Evolutionary conservation across 2,329 filamentous ascomycete species (phyloP).

Genomic region (Penicillium sp.): DNA sequence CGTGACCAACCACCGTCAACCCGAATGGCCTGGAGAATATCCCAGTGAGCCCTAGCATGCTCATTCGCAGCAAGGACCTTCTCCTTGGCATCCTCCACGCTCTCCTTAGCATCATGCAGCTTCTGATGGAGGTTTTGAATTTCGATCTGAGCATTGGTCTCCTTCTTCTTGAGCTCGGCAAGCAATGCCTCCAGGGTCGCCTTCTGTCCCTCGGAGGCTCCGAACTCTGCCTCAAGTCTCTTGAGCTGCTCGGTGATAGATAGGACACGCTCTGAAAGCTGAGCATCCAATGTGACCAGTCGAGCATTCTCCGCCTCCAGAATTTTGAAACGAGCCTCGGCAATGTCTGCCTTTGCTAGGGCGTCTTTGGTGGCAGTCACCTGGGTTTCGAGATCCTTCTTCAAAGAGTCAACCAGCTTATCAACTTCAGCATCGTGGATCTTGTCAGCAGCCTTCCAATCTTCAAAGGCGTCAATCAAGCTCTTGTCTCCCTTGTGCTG

Average conservation of each 20-base stretch:
- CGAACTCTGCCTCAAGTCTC: not conserved
- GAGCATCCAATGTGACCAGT: not conserved
- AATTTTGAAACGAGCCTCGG: not conserved
- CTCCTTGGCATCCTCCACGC: not conserved
- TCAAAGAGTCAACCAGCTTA: not conserved
- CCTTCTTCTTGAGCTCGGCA: not conserved
- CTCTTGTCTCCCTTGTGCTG: not conserved
- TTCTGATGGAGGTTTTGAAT: not conserved
- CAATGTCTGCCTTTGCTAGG: not conserved
- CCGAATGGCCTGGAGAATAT: constrained; percentile 1
- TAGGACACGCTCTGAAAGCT: not conserved
- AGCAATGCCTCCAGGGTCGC: not conserved
- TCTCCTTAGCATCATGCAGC: not conserved
- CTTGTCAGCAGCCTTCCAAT: not conserved
- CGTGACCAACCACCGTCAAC: constrained; percentile 1
- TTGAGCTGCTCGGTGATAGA: not conserved
- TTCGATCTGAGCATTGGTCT: not conserved
- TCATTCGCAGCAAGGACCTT: not conserved
- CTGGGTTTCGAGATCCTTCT: not conserved
- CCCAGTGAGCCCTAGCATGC: not conserved
- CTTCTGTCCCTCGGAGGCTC: not conserved
- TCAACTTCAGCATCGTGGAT: not conserved
- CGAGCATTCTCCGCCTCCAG: not conserved
- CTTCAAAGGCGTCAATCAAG: not conserved
- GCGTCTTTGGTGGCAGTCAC: not conserved